Percentiles rank a stretch among this genome's conserved stretches.
These are phyloP conservation scores for Magnusiomyces suaveolens DNA, from an alignment of 1,139 yeast genomes.

Conservation along the genomic window DNA sequence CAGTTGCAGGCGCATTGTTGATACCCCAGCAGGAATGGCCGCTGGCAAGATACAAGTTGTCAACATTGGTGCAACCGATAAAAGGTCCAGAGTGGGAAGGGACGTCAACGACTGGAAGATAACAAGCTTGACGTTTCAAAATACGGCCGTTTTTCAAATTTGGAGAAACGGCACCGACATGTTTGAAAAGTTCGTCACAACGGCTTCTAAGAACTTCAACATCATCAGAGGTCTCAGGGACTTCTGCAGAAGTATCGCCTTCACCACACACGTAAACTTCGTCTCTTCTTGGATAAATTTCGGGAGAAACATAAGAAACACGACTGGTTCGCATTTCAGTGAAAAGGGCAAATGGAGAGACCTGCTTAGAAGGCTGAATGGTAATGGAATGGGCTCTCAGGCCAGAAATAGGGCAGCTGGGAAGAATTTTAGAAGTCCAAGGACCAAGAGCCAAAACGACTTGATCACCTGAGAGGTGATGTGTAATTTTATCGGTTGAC, in stretches of 20 bases:
- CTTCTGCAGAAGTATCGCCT: constrained; percentile 80
- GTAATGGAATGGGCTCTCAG: constrained; percentile 92
- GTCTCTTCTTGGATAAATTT: constrained; percentile 87
- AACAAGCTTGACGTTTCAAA: constrained; percentile 85
- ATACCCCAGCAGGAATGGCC: constrained; percentile 99
- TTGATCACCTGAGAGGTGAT: constrained; percentile 50
- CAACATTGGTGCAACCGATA: constrained; percentile 85
- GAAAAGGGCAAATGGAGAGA: constrained; percentile 88
- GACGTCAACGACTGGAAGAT: constrained; percentile 85
- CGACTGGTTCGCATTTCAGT: constrained; percentile 71
- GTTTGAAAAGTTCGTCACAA: constrained; percentile 77
- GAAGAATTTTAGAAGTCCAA: constrained; percentile 85
- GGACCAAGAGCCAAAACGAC: constrained; percentile 88
- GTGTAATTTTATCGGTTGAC: constrained; percentile 26
- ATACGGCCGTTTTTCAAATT: constrained; percentile 67
- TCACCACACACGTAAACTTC: constrained; percentile 97
- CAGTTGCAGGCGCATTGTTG: constrained; percentile 95
- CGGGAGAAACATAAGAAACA: constrained; percentile 68
- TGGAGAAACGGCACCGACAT: constrained; percentile 70
- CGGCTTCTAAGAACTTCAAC: constrained; percentile 80
- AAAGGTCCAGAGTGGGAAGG: constrained; percentile 90
- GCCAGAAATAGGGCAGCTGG: constrained; percentile 88
- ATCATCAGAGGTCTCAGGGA: constrained; percentile 91
- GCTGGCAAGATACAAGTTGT: constrained; percentile 66
- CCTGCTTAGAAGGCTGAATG: constrained; percentile 59